Evolutionary conservation across 345 rosid genomes (phyloP), one percentile per base, ranked within the genome.

Genomic region (Linum lewisii): DNA sequence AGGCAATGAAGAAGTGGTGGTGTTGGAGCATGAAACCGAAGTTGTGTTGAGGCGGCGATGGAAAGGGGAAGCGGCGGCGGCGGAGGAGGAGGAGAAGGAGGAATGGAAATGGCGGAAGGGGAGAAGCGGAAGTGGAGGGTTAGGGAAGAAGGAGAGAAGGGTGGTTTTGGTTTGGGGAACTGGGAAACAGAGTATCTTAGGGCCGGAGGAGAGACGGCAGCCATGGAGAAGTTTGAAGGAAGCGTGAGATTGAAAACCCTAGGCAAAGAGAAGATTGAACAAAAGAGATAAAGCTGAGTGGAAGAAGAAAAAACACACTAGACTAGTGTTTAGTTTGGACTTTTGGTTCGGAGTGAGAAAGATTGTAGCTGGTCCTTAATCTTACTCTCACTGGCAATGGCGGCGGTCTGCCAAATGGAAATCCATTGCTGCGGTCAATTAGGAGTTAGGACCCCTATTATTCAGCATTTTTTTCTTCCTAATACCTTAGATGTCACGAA

Each of bases 1-100:
- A 22, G 1, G 37, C 13, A 42, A 59, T 53, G 57, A 65, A 61
- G 57, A n/a, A 60, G 72, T 51, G 1, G 68, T 50, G 59, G 72
- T 51, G 1, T 66, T 50, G 59, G 72, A 24, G 69, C 45, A 55
- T 16, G 25, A 22, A 34, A 54, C 29, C 59, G 21, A 6, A 36
- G 60, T 52, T 21, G 25, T 38, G 45, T 29, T 18, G 32, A 47
- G 54, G 13, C 18, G 23, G 15, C 15, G n/a, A n/a, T n/a, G 34
- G 56, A 52, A 29, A 15, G 21, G 38, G 23, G 21, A 25, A 21
- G 58, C 23, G 16, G 24, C 2, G 20, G 57, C 29, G 29, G 64
- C 38, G 19, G 19, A 20, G 0, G 52, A 22, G 21, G 55, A n/a
- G n/a, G n/a, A n/a, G n/a, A n/a, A n/a, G n/a, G n/a, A n/a, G n/a